Percentiles rank a stretch among this genome's conserved stretches.
Conservation (phyloP, 1,284 basidiomycete species). For the Inonotus obliquus region DNA sequence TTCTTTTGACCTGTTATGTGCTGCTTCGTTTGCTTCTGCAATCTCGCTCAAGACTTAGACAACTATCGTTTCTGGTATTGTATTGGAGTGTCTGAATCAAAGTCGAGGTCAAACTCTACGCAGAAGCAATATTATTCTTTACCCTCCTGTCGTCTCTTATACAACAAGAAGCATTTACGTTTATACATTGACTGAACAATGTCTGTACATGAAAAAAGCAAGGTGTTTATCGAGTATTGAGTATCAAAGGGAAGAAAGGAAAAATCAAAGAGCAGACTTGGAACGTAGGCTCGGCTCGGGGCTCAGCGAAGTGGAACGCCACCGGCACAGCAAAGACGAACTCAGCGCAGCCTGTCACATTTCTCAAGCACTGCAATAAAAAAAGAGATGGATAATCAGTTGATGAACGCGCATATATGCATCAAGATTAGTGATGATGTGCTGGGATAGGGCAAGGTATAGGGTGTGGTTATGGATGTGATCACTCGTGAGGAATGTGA, state of each 20-base stretch:
- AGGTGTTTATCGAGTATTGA: not conserved
- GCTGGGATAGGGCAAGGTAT: not conserved
- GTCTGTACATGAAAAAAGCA: not conserved
- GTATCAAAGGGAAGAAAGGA: not conserved
- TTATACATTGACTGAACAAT: not conserved
- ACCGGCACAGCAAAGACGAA: not conserved
- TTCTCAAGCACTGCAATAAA: slow-evolving; percentile 14
- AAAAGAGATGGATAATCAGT: not conserved
- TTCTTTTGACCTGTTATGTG: not conserved
- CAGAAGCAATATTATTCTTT: not conserved
- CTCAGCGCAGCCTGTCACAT: slow-evolving; percentile 11
- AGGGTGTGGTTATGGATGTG: not conserved
- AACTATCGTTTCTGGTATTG: too few relatives aligned
- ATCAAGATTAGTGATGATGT: not conserved
- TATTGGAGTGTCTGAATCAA: too few relatives aligned
- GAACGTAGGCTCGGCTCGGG: too few relatives aligned
- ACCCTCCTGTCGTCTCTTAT: not conserved
- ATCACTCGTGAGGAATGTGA: too few relatives aligned
- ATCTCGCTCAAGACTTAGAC: not conserved
- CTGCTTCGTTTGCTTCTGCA: not conserved
- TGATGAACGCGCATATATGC: slow-evolving; percentile 3
- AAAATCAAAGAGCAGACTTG: not conserved
- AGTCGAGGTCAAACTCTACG: not conserved
- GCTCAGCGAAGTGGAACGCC: not conserved
- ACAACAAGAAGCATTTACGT: not conserved